Base-by-base conservation (phyloP, 805 yeast genomes). In the Ogataea pini region DNA sequence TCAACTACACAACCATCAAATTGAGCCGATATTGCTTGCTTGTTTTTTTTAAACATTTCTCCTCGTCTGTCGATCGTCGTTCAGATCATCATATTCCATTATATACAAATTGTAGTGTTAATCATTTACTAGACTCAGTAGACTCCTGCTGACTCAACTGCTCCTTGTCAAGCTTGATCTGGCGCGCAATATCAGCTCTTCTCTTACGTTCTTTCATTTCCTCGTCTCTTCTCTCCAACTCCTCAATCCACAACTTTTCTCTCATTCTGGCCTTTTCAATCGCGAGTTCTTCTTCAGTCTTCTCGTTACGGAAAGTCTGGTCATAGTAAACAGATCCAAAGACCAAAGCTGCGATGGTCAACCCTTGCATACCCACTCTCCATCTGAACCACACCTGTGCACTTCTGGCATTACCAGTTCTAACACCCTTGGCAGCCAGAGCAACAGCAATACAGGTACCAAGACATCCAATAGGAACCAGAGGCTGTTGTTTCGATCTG, bases 371-470 rank as follows among this genome's bases (percentile, higher is more conserved):
- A 0, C 80, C 94, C 39, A 91, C 92, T 74, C 97, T 85, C 81
- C 89, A 88, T 58, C 92, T 77, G 73, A 89, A 91, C 81, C 88
- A 90, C 42, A 79, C 78, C 69, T 91, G 96, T 0, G 97, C 95
- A 46, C 80, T 81, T 37, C 73, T 71, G 52, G 83, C 78, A 57
- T 89, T 82, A 20, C 97, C 96, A 25, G 73, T 71, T 57, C 84
- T 77, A 52, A 90, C 73, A 19, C 91, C 86, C 55, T 79, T 77
- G 3, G 89, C 90, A 2, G 97, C 95, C 55, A 90, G 70, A 0
- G 78, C 69, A 27, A 91, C 88, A 0, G 97, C 96, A 3, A 83
- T 87, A 7, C 86, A 78, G 2, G 97, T 91, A 40, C 85, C 80
- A 3, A 86, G 61, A 13, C 87, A 75, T 1, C 97, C 97, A 5